A percentile compares a stretch with the other conserved stretches of the same genome.
Evolutionary conservation across 1,284 basidiomycete genomes (phyloP).

Genomic region (Ceratobasidium papillatum): DNA sequence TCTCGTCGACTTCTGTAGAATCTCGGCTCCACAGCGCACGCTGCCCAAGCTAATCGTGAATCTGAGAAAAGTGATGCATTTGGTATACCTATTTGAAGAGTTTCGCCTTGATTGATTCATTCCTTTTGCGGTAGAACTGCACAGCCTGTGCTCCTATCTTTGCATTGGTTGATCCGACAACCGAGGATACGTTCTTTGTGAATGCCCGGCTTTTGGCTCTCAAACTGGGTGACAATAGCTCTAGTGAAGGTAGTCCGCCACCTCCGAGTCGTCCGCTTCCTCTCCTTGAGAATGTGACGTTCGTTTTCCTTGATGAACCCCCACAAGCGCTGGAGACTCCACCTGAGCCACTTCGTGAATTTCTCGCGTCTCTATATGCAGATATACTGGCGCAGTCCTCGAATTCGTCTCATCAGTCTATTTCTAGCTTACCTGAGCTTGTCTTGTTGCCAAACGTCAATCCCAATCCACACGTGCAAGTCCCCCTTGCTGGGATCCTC

Average conservation of each 20-base stretch:
- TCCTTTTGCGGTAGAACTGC: constrained; percentile 5
- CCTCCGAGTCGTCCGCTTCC: too few species aligned
- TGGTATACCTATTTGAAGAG: constrained; percentile 1
- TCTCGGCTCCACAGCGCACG: constrained; percentile 29
- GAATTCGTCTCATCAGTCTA: background rate
- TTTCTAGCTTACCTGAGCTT: constrained; percentile 3
- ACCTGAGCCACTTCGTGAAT: constrained; percentile 17
- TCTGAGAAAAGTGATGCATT: constrained; percentile 37
- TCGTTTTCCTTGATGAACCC: constrained; percentile 4
- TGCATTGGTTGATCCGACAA: constrained; percentile 16
- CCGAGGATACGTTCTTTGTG: constrained; percentile 27
- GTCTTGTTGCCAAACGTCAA: constrained; percentile 10
- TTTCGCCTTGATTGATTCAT: constrained; percentile 10
- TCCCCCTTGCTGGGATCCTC: constrained; percentile 32
- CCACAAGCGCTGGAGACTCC: background rate
- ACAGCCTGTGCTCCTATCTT: constrained; percentile 30
- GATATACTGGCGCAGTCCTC: background rate
- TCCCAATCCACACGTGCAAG: constrained; percentile 13
- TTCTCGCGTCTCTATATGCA: background rate
- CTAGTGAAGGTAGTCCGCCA: background rate
- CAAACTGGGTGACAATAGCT: background rate
- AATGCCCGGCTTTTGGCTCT: background rate
- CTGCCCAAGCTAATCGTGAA: constrained; percentile 26
- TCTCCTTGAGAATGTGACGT: background rate
- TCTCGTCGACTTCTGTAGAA: constrained; percentile 33